Conservation (phyloP, 371 early-diverging fungal genomes). For the Mucor piriformis region DNA sequence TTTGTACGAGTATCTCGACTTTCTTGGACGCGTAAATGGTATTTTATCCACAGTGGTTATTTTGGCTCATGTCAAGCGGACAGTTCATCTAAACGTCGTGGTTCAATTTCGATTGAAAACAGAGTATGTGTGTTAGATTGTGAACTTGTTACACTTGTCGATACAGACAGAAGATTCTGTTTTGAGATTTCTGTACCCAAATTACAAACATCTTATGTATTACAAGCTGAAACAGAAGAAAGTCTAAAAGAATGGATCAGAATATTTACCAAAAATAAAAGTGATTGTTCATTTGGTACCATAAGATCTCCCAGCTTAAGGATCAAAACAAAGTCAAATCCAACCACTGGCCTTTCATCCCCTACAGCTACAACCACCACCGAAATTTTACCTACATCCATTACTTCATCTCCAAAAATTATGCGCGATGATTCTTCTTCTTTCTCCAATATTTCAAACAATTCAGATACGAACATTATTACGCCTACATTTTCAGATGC, state of each 20-base stretch:
- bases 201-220: slow-evolving; percentile 31
- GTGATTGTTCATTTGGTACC: not conserved
- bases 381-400: not conserved
- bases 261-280: slow-evolving; percentile 56
- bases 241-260: slow-evolving; percentile 62
- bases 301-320: slow-evolving; percentile 4
- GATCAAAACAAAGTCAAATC: slow-evolving; percentile 8
- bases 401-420: not conserved
- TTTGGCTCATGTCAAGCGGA: slow-evolving; percentile 47
- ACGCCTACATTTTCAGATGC: not conserved
- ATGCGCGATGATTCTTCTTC: slow-evolving; percentile 1
- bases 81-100: slow-evolving; percentile 32
- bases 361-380: slow-evolving; percentile 1
- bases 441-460: not conserved
- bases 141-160: slow-evolving; percentile 36
- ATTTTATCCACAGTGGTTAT: slow-evolving; percentile 51
- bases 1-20: slow-evolving; percentile 20
- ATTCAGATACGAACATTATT: not conserved
- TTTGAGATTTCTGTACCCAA: slow-evolving; percentile 53
- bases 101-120: slow-evolving; percentile 47
- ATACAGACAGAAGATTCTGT: slow-evolving; percentile 66
- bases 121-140: slow-evolving; percentile 54
- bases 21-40: slow-evolving; percentile 54
- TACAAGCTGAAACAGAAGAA: slow-evolving; percentile 68
- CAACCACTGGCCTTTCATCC: slow-evolving; percentile 8